A percentile compares a stretch with the other conserved stretches of the same genome.
Evolutionary conservation across 1,139 yeast species (phyloP).

Genomic region (Taphrina flavorubra): DNA sequence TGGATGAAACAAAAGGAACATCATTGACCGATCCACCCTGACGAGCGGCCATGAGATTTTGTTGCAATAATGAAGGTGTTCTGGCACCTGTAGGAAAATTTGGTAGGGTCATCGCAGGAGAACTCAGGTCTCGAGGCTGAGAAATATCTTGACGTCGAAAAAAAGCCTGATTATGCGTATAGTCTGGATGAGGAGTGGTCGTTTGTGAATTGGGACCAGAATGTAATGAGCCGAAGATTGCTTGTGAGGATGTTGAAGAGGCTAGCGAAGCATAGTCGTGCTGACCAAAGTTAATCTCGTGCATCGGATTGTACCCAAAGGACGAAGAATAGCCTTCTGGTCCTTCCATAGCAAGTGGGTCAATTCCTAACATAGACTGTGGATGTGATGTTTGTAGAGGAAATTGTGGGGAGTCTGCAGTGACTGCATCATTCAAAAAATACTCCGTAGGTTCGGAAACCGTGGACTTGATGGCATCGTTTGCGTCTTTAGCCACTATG

Average conservation of each 20-base stretch:
- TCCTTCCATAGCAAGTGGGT: slow-evolving; percentile 41
- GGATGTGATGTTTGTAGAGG: slow-evolving; percentile 42
- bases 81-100: slow-evolving; percentile 33
- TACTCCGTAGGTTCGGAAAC: slow-evolving; percentile 44
- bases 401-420: slow-evolving; percentile 33
- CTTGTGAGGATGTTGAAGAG: slow-evolving; percentile 34
- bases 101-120: slow-evolving; percentile 32
- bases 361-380: slow-evolving; percentile 20
- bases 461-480: slow-evolving; percentile 6
- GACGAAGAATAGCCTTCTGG: slow-evolving; percentile 30
- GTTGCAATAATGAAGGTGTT: slow-evolving; percentile 35
- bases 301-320: slow-evolving; percentile 24
- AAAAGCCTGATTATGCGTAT: slow-evolving; percentile 11
- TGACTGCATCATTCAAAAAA: slow-evolving; percentile 42
- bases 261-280: slow-evolving; percentile 26
- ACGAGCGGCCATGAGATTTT: slow-evolving; percentile 37
- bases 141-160: slow-evolving; percentile 28
- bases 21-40: slow-evolving; percentile 27
- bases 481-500: slow-evolving; percentile 35
- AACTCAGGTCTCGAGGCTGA: slow-evolving; percentile 14
- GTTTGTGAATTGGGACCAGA: slow-evolving; percentile 25
- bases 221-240: slow-evolving; percentile 24
- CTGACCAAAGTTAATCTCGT: slow-evolving; percentile 16
- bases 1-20: slow-evolving; percentile 6
- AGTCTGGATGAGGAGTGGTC: slow-evolving; percentile 27